These are phyloP conservation scores for Penicillium sp. DNA, from an alignment of 2,329 filamentous ascomycete genomes.

Conservation along the genomic window DNA sequence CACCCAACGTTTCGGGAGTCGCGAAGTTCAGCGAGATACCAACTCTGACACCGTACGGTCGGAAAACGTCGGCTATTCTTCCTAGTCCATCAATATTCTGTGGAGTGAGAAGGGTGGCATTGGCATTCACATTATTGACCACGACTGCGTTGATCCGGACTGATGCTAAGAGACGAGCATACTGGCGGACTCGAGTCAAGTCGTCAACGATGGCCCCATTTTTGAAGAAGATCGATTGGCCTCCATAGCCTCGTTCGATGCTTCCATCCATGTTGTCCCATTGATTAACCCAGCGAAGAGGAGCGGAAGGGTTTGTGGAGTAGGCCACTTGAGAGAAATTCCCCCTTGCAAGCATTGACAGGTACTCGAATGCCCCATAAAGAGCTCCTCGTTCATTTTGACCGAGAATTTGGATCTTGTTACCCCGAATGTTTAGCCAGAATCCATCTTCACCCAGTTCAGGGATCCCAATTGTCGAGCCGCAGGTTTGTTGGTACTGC, in stretches of 20 bases:
- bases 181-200: constrained; percentile 60
- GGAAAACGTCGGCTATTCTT: constrained; percentile 63
- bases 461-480: constrained; percentile 19
- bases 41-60: constrained; percentile 66
- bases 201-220: constrained; percentile 58
- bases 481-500: constrained; percentile 28
- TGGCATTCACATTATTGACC: constrained; percentile 73
- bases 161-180: constrained; percentile 66
- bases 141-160: constrained; percentile 66
- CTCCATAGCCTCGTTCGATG: constrained; percentile 70
- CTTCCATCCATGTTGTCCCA: constrained; percentile 71
- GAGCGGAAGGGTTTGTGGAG: constrained; percentile 58
- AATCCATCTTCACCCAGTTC: constrained; percentile 49
- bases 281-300: constrained; percentile 69
- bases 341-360: constrained; percentile 63
- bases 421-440: constrained; percentile 50
- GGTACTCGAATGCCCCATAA: constrained; percentile 69
- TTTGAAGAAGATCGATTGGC: constrained; percentile 67
- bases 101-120: constrained; percentile 56
- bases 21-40: constrained; percentile 71
- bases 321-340: constrained; percentile 52
- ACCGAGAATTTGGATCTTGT: constrained; percentile 50
- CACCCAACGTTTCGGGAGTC: constrained; percentile 58
- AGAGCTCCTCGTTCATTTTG: constrained; percentile 65
- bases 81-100: constrained; percentile 62